These are phyloP conservation scores for Hirsutella rhossiliensis DNA, from an alignment of 2,329 filamentous ascomycete genomes.

Conservation along the genomic window DNA sequence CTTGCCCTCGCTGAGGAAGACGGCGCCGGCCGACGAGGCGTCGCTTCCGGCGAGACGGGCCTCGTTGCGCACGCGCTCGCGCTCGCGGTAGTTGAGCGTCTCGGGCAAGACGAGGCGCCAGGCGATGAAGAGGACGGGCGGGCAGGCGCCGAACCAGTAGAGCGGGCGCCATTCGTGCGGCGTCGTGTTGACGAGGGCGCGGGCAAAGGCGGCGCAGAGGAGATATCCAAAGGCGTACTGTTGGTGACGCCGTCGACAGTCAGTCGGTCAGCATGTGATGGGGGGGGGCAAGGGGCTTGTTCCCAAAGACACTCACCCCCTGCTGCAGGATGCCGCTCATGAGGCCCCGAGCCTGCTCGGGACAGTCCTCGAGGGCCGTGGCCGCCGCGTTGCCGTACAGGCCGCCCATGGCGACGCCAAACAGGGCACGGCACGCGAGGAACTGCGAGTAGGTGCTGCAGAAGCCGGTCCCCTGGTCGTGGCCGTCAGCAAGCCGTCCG, in stretches of 20 bases:
- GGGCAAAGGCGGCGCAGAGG: slow-evolving; percentile 42
- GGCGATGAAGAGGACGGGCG: slow-evolving; percentile 68
- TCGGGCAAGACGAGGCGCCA: slow-evolving; percentile 71
- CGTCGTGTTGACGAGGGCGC: slow-evolving; percentile 64
- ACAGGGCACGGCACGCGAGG: slow-evolving; percentile 61
- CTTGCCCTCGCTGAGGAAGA: slow-evolving; percentile 66
- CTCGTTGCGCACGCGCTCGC: slow-evolving; percentile 47
- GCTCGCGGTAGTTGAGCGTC: slow-evolving; percentile 59
- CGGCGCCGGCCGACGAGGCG: slow-evolving; percentile 28
- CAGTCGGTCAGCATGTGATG: not conserved
- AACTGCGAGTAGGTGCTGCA: slow-evolving; percentile 57
- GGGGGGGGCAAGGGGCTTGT: too few species aligned
- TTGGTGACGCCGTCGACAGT: not conserved
- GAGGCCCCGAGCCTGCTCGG: slow-evolving; percentile 54
- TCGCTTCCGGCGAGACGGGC: slow-evolving; percentile 11
- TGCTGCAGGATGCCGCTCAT: slow-evolving; percentile 69
- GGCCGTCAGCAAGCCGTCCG: too few species aligned
- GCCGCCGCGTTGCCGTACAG: slow-evolving; percentile 68
- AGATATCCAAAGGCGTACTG: slow-evolving; percentile 55
- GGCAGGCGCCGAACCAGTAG: slow-evolving; percentile 80
- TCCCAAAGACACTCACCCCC: slow-evolving; percentile 35
- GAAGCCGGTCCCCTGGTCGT: slow-evolving; percentile 49
- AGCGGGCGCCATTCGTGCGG: slow-evolving; percentile 71
- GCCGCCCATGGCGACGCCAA: slow-evolving; percentile 74
- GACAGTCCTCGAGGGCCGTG: slow-evolving; percentile 66